Evolutionary conservation across 495 filamentous ascomycete genomes (phyloP), one percentile per base, ranked within the genome.

Genomic region (Aspergillus steynii): DNA sequence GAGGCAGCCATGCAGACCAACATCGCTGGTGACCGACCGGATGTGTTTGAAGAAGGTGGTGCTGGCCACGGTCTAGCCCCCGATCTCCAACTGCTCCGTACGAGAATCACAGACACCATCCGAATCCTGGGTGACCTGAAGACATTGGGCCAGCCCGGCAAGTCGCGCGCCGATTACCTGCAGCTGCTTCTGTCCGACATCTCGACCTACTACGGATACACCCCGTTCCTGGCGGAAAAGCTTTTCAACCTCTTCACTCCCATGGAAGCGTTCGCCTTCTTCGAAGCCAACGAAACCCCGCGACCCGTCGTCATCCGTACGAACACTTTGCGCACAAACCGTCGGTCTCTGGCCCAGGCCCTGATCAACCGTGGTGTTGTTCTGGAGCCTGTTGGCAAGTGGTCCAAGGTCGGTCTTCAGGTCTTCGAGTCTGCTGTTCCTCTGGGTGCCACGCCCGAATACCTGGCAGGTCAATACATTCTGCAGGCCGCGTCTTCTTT

Each of bases 331-430:
- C 89, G 91, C 58, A 97, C 96, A 9, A 91, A 94, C 73, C 88
- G 95, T 60, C 84, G 95, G 65, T 91, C 96, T 50, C 86, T 99
- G 27, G 95, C 95, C 29, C 93, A 97, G 72, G 85, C 92, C 2
- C 83, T 99, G 46, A 99, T 99, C 81, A 97, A 97, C 78, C 92
- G 95, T 54, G 95, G 95, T 60, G 95, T 98, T 49, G 93, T 93
- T 20, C 83, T 99, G 37, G 95, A 99, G 74, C 95, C 95, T 10
- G 91, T 99, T 1, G 95, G 95, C 46, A 99, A 99, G 71, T 99
- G 95, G 95, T 95, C 91, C 42, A 99, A 99, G 75, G 90, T 98
- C 65, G 95, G 95, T 48, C 83, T 99, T 9, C 95, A 99, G 72
- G 84, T 99, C 31, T 99, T 98, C 76, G 96, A 98, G 68, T 90